Evolutionary conservation across 768 basidiomycete genomes (phyloP), one percentile per base, ranked within the genome.

Genomic region (Rhizopogon sp.): DNA sequence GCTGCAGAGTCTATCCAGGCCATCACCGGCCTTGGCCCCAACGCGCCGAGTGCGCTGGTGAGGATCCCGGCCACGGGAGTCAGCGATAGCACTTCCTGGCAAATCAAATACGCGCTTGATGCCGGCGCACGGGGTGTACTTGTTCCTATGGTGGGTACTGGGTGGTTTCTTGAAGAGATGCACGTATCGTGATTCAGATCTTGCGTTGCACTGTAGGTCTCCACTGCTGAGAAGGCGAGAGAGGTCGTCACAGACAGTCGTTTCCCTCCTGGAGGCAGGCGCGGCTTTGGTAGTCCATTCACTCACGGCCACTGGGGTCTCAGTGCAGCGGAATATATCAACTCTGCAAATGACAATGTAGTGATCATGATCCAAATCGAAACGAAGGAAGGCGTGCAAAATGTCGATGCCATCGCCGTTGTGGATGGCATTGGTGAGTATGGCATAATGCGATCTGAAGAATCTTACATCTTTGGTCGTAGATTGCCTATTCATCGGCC

Each of bases 41-140:
- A 61, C 31, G 77, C 76, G 1, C 81, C 82, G 0, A 85, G 79
- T 59, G 71, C 79, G 9, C 59, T 88, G 39, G 80, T 88, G 5
- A 69, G 86, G 28, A 79, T 87, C 46, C 81, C 86, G 6, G 84
- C 84, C 7, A 87, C 85, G 2, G 85, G 84, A 0, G 63, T 75
- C 28, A 79, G 76, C 28, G 70, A 71, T 0, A 78, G 80, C 58
- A 82, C 82, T 2, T 75, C 76, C 53, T 87, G 85, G 84, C 85
- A 87, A 66, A 85, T 88, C 69, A 88, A 88, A 69, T 75, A 82
- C 56, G 85, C 81, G 1, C 75, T 88, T 31, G 86, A 88, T 61
- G 80, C 82, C 0, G 87, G 86, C 5, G 86, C 85, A 16, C 72
- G 75, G 28, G 85, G 87, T 0, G 70, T 87, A 5, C 61, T 89